phyloP scores from a whole-genome alignment of 768 basidiomycete species.

The Lactarius sanguifluus region DNA sequence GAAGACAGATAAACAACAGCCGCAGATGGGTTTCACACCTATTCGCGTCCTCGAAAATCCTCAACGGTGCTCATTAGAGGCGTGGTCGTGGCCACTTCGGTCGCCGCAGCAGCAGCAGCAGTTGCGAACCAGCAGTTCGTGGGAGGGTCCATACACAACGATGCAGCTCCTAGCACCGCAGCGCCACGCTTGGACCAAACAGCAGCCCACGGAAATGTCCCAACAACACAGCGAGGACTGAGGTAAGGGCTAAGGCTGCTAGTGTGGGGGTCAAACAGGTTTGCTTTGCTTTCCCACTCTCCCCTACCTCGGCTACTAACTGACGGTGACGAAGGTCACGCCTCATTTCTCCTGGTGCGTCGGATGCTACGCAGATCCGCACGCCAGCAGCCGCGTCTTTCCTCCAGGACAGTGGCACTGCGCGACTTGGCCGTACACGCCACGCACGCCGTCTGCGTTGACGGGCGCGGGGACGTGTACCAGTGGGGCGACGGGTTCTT shows the following conservation, averaged over 20 bases:
- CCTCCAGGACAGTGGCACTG: constrained; percentile 66
- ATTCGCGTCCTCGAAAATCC: neutral
- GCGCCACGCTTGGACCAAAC: constrained; percentile 6
- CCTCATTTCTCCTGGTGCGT: constrained; percentile 44
- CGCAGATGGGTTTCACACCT: constrained; percentile 15
- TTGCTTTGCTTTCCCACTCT: constrained; percentile 33
- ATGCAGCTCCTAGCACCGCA: constrained; percentile 32
- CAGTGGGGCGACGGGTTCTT: constrained; percentile 78
- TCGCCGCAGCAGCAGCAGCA: constrained; percentile 11
- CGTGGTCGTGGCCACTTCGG: constrained; percentile 12
- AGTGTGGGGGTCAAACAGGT: constrained; percentile 80
- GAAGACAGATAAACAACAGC: constrained; percentile 13
- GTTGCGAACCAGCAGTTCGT: constrained; percentile 18
- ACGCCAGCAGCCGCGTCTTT: constrained; percentile 53
- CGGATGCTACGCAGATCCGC: constrained; percentile 44
- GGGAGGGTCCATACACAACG: constrained; percentile 37
- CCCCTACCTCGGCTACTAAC: neutral
- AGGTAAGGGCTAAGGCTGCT: constrained; percentile 38
- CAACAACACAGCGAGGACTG: constrained; percentile 21
- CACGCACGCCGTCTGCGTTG: constrained; percentile 70
- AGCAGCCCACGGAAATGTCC: constrained; percentile 1
- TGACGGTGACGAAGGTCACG: constrained; percentile 41
- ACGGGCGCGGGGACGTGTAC: constrained; percentile 76
- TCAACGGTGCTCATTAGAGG: constrained; percentile 11
- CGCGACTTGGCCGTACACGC: constrained; percentile 70